Base-by-base conservation (phyloP, 179 eudicot species). In the Spinacia oleracea region DNA sequence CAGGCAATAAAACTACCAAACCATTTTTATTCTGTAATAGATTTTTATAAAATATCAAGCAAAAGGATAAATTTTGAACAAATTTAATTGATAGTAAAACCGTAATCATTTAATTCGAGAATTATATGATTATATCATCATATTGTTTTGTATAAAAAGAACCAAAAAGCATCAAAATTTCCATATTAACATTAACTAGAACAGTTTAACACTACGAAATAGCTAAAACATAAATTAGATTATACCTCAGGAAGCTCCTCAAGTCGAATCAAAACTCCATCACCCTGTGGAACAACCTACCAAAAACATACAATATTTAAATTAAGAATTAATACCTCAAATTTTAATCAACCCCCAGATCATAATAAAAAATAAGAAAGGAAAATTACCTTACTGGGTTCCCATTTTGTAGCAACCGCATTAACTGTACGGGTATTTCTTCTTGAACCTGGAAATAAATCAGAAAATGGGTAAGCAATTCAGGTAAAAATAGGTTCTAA, bases 231-330 rank as follows among this genome's bases (percentile, higher is more conserved):
- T 0, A 50, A 32, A 79, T 31, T 45, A 7, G 6, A 56, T n/a
- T 46, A 21, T 89, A 94, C 98, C 96, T 88, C 90, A 25, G 98
- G 91, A 27, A 92, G 91, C 66, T 84, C 83, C 84, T 92, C 96
- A 4, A 93, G 88, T 72, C 94, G 93, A 89, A 93, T 75, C 64
- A 93, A 84, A 53, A 93, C 98, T 81, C 97, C 86, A 84, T 92
- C 95, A 71, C 90, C 93, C 84, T 92, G 98, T 32, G 98, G 98
- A 73, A 84, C 89, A 85, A 92, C 98, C 98, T 94, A 79, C 70
- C 56, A 73, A 27, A 74, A 16, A 20, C 21, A 73, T 27, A 23
- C 35, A 9, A 29, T 21, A 71, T 67, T 81, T n/a, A 76, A 63
- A 18, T 11, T 38, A n/a, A 40, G 55, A 25, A 23, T 38, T 5